These are phyloP conservation scores for Diaporthe ilicicola DNA, from an alignment of 2,329 filamentous ascomycete species.

Conservation along the genomic window DNA sequence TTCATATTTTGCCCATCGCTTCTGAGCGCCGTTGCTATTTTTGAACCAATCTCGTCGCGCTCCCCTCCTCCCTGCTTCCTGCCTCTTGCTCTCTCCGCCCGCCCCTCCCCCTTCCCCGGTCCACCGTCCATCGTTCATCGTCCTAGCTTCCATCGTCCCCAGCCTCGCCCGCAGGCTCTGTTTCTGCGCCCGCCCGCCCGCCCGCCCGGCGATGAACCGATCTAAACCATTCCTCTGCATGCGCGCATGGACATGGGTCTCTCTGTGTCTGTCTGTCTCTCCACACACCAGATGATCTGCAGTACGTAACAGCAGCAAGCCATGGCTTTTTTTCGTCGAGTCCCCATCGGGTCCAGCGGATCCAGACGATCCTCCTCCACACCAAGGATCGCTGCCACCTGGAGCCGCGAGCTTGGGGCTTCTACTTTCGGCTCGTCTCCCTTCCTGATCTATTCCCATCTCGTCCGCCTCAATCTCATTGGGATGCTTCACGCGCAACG, in stretches of 20 bases:
- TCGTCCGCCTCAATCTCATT: neutral
- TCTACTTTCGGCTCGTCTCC: constrained; percentile 12
- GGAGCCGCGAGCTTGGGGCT: constrained; percentile 8
- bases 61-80: constrained; percentile 7
- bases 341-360: neutral
- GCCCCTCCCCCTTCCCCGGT: neutral
- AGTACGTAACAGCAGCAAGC: neutral
- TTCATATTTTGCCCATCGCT: constrained; percentile 3
- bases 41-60: constrained; percentile 16
- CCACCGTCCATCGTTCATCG: neutral
- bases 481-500: neutral
- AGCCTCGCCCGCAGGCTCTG: constrained; percentile 6
- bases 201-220: neutral
- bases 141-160: neutral
- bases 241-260: neutral
- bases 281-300: no score
- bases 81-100: neutral
- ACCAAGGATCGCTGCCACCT: constrained; percentile 16
- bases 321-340: constrained; percentile 2
- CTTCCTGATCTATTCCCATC: constrained; percentile 24
- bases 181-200: neutral
- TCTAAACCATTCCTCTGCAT: neutral
- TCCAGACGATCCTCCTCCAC: constrained; percentile 21
- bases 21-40: constrained; percentile 21
- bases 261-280: neutral